Evolutionary conservation across 2,329 filamentous ascomycete species (phyloP).

Genomic region (Emergomyces orientalis): DNA sequence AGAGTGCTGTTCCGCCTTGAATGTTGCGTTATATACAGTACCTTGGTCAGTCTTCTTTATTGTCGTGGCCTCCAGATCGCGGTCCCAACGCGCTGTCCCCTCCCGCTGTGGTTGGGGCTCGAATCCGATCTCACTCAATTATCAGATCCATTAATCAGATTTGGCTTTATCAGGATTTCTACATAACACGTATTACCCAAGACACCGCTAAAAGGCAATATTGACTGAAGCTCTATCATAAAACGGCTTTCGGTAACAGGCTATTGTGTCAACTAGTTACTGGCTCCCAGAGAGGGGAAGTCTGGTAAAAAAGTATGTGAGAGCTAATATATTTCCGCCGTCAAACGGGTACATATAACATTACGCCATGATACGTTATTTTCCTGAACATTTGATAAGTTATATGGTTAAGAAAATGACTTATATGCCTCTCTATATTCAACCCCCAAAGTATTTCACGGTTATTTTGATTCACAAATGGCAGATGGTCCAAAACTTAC

Average conservation of each 20-base stretch:
- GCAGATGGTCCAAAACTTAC: neutral
- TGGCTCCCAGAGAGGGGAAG: no score
- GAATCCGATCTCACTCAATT: neutral
- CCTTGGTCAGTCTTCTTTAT: neutral
- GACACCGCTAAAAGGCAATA: no score
- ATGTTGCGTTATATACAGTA: neutral
- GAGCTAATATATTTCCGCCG: neutral
- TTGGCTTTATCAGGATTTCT: neutral
- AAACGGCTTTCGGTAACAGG: no score
- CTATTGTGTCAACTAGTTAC: no score
- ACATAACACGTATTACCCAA: no score
- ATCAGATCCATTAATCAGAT: neutral
- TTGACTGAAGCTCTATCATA: no score
- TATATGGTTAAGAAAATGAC: neutral
- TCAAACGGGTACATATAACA: no score
- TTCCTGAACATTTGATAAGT: neutral
- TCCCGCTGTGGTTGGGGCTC: neutral
- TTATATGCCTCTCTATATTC: neutral
- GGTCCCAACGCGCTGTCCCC: no score
- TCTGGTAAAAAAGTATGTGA: neutral
- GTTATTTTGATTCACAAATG: neutral
- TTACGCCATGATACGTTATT: neutral
- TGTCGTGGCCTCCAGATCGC: neutral
- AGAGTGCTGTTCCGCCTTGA: neutral
- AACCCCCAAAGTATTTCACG: neutral